Evolutionary conservation across 164 flowering plant species (phyloP).

Genomic region (Hamamelis virginiana): DNA sequence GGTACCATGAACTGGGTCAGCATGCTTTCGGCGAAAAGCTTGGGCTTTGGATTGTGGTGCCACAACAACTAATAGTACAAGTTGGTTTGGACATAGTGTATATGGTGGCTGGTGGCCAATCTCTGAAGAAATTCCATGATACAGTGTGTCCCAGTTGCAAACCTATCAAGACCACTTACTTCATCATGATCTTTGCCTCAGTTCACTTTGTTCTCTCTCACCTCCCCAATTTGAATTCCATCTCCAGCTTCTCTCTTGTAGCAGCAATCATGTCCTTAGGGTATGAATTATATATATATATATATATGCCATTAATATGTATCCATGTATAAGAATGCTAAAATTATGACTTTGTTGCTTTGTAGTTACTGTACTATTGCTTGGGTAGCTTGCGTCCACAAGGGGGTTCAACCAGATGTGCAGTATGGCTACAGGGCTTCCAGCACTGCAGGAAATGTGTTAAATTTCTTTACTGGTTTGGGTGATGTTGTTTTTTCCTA

Average conservation of each 20-base stretch:
- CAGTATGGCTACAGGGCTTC: constrained; percentile 25
- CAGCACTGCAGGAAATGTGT: constrained; percentile 28
- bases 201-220: constrained; percentile 43
- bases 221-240: constrained; percentile 53
- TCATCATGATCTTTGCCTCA: constrained; percentile 49
- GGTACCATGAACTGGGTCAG: constrained; percentile 55
- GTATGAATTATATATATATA: constrained; percentile 10
- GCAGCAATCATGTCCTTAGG: constrained; percentile 54
- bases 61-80: constrained; percentile 44
- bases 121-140: constrained; percentile 34
- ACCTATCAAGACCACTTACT: constrained; percentile 24
- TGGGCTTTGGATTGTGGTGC: constrained; percentile 48
- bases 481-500: constrained; percentile 53
- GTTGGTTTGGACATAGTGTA: constrained; percentile 46
- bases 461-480: constrained; percentile 39
- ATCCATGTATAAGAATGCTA: neutral
- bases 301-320: neutral
- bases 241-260: constrained; percentile 42
- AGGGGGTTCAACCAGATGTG: constrained; percentile 39
- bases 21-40: constrained; percentile 49
- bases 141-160: constrained; percentile 17
- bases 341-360: neutral
- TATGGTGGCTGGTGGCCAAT: constrained; percentile 51
- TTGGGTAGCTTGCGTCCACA: constrained; percentile 35
- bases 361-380: constrained; percentile 52